Evolutionary conservation across 768 basidiomycete genomes (phyloP).

Genomic region (Rhizopogon roseolus): DNA sequence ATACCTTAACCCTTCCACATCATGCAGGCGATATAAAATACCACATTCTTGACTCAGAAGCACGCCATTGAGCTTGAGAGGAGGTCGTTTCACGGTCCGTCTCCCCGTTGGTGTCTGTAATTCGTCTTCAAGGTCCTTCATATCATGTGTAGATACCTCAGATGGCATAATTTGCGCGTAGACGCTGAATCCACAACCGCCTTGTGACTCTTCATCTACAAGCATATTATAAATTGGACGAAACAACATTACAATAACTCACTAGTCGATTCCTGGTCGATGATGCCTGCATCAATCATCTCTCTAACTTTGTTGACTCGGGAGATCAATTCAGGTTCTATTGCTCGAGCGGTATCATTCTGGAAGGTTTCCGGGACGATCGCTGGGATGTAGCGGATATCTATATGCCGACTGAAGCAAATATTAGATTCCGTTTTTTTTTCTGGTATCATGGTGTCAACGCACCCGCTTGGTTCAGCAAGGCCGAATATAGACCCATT

Average conservation of each 20-base stretch:
- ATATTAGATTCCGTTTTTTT: neutral
- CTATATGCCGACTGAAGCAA: constrained; percentile 44
- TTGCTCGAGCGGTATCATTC: constrained; percentile 55
- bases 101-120: constrained; percentile 71
- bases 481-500: constrained; percentile 79
- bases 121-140: constrained; percentile 72
- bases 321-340: constrained; percentile 55
- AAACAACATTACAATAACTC: constrained; percentile 8
- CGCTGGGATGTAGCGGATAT: constrained; percentile 62
- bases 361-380: constrained; percentile 52
- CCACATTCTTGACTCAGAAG: constrained; percentile 81
- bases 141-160: constrained; percentile 43
- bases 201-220: constrained; percentile 41
- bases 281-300: constrained; percentile 60
- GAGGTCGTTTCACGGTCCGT: constrained; percentile 52
- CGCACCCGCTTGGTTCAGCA: constrained; percentile 59
- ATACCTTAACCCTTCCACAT: constrained; percentile 68
- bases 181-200: constrained; percentile 61
- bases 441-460: neutral
- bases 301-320: constrained; percentile 55
- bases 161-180: constrained; percentile 61
- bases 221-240: neutral
- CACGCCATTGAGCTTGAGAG: constrained; percentile 56
- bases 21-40: constrained; percentile 59
- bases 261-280: constrained; percentile 48